Evolutionary conservation across 371 early-diverging fungal species (phyloP), one percentile per base, ranked within the genome.

Genomic region (Sporodiniella umbellata): DNA sequence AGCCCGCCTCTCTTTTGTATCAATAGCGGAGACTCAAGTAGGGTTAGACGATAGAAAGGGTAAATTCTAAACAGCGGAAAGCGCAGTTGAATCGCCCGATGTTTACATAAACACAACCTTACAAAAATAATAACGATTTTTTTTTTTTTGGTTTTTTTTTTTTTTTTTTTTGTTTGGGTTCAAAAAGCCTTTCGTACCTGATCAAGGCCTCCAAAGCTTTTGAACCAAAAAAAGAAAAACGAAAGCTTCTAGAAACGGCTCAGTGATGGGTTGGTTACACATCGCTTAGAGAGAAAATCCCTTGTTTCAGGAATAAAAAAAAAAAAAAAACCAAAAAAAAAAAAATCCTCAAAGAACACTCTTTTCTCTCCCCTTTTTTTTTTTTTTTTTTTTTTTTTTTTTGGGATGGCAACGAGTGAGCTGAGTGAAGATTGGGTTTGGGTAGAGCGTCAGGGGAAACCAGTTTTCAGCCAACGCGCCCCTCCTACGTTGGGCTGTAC

Each of bases 401-500:
- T n/a, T 37, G 14, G 6, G 1, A n/a, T n/a, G n/a, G n/a, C n/a
- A n/a, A n/a, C n/a, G n/a, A n/a, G n/a, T n/a, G n/a, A n/a, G n/a
- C n/a, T n/a, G n/a, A 37, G 15, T 12, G n/a, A 37, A 37, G 14
- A 18, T 18, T 18, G 14, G 38, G 15, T 37, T 15, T 37, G 7
- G 17, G 14, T 8, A 17, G 18, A 8, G n/a, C 17, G n/a, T 37
- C 17, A 37, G 1, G 15, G 14, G 8, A 15, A 7, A 37, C 8
- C 17, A 17, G 18, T 8, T 37, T 18, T 22, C 11, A 54, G 57
- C 14, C 64, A 72, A 42, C 54, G 76, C n/a, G n/a, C n/a, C n/a
- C n/a, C n/a, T n/a, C n/a, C n/a, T n/a, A n/a, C n/a, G n/a, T n/a
- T n/a, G n/a, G n/a, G n/a, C n/a, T n/a, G n/a, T n/a, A n/a, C n/a